Evolutionary conservation across 768 basidiomycete species (phyloP).

Genomic region (Amylocystis lapponica): DNA sequence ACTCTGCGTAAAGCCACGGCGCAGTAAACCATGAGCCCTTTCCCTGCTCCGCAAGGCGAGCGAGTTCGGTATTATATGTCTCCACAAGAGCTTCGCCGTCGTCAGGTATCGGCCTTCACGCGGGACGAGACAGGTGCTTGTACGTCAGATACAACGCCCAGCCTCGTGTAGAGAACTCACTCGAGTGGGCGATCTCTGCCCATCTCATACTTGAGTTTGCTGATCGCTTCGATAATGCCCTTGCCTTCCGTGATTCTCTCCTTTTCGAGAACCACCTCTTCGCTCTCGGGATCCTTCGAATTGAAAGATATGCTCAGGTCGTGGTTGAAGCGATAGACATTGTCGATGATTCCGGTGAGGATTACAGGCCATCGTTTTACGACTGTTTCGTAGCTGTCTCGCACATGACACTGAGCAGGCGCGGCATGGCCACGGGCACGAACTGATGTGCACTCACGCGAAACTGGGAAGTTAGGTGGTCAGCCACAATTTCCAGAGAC

Average conservation of each 20-base stretch:
- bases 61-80: slow-evolving; percentile 75
- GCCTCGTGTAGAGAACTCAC: slow-evolving; percentile 33
- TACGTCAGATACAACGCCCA: background rate
- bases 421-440: too few relatives aligned
- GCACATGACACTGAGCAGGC: too few relatives aligned
- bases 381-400: slow-evolving; percentile 68
- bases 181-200: slow-evolving; percentile 63
- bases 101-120: slow-evolving; percentile 53
- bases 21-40: slow-evolving; percentile 84
- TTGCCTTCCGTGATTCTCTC: slow-evolving; percentile 69
- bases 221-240: slow-evolving; percentile 64
- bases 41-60: slow-evolving; percentile 35
- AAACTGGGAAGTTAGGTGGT: slow-evolving; percentile 39
- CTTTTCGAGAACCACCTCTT: slow-evolving; percentile 22
- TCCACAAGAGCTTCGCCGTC: slow-evolving; percentile 70
- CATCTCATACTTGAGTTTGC: slow-evolving; percentile 87
- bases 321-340: slow-evolving; percentile 66
- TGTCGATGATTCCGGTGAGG: slow-evolving; percentile 74
- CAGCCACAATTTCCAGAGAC: slow-evolving; percentile 1
- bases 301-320: slow-evolving; percentile 37
- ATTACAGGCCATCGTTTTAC: slow-evolving; percentile 80
- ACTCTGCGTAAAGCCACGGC: slow-evolving; percentile 98
- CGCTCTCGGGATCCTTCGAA: slow-evolving; percentile 13
- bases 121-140: background rate
- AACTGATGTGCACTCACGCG: slow-evolving; percentile 41